Evolutionary conservation across 2,329 filamentous ascomycete species (phyloP), one percentile per base, ranked within the genome.

Genomic region (Apiospora phragmitis): DNA sequence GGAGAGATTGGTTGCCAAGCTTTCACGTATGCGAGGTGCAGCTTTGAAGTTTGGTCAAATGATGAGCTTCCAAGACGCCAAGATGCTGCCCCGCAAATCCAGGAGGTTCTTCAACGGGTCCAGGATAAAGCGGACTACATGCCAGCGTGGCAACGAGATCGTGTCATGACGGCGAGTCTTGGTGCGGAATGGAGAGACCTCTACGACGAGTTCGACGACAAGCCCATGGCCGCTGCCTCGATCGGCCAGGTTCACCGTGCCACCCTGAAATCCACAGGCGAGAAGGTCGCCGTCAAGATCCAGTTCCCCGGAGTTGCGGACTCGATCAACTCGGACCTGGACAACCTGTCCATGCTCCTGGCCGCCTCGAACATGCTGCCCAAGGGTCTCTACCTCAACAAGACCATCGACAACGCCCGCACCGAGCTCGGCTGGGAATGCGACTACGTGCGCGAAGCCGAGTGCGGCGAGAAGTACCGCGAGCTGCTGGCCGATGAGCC

Each of bases 51-150:
- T 99, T 35, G 97, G 96, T 0, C 96, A 99, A 84, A 96, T 98
- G 93, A 92, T 99, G 86, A 98, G 94, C 80, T 96, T 99, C 78
- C 96, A 99, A 85, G 96, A 99, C 82, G 91, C 94, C 47, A 98
- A 97, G 81, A 94, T 98, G 90, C 88, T 99, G 12, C 96, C 96
- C 89, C 89, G 0, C 90, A 93, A 1, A 94, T 99, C 67, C 94
- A 97, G 74, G 89, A 95, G 77, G 94, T 99, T 1, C 85, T 99
- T 16, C 94, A 97, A 79, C 91, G 97, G 7, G 96, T 99, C 0
- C 96, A 99, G 80, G 96, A 99, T 80, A 92, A 94, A 70, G 96
- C 96, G 49, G 95, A 99, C 81, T 99, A 98, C 81, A 99, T 99
- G 96, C 96, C 96, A 0, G 89, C 94, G 2, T 97, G 91, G 80